These are phyloP conservation scores for Teratosphaeriaceae sp. DNA, from an alignment of 2,329 filamentous ascomycete species.

Conservation along the genomic window DNA sequence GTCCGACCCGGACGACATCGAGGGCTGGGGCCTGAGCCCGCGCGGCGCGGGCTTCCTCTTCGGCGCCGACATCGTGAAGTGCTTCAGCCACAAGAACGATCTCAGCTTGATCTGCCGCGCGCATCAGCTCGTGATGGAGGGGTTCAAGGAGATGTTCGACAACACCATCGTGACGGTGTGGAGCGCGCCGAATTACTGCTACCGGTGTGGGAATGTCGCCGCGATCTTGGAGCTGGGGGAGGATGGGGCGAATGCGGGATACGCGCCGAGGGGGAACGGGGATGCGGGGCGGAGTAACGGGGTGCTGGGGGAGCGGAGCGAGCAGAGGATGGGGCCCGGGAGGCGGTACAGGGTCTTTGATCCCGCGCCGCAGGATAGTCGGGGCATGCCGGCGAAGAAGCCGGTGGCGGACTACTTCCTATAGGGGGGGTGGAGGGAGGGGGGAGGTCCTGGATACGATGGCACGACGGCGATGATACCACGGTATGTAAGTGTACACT, in stretches of 20 bases:
- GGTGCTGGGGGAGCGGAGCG: constrained; percentile 37
- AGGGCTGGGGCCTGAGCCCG: constrained; percentile 91
- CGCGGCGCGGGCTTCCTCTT: constrained; percentile 95
- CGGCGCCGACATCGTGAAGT: constrained; percentile 88
- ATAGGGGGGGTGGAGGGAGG: no score
- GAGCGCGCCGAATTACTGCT: constrained; percentile 94
- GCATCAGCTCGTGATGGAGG: constrained; percentile 98
- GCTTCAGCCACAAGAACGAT: constrained; percentile 92
- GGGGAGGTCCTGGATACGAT: no score
- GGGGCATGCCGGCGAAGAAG: constrained; percentile 98
- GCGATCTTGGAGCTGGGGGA: constrained; percentile 85
- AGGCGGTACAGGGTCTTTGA: constrained; percentile 93
- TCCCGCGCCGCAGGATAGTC: constrained; percentile 87
- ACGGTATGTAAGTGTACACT: no score
- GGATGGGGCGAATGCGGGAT: constrained; percentile 51
- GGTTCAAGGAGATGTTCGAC: constrained; percentile 99
- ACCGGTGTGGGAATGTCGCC: constrained; percentile 84
- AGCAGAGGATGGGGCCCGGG: constrained; percentile 61
- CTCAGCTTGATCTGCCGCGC: constrained; percentile 86
- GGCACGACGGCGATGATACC: no score
- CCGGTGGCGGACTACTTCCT: constrained; percentile 96
- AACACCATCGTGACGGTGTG: constrained; percentile 96
- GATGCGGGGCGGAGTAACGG: constrained; percentile 48
- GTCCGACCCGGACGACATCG: constrained; percentile 97
- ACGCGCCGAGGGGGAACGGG: constrained; percentile 54